phyloP scores from a whole-genome alignment of 2,329 filamentous ascomycete species.

The Acrocalymma vagum region DNA sequence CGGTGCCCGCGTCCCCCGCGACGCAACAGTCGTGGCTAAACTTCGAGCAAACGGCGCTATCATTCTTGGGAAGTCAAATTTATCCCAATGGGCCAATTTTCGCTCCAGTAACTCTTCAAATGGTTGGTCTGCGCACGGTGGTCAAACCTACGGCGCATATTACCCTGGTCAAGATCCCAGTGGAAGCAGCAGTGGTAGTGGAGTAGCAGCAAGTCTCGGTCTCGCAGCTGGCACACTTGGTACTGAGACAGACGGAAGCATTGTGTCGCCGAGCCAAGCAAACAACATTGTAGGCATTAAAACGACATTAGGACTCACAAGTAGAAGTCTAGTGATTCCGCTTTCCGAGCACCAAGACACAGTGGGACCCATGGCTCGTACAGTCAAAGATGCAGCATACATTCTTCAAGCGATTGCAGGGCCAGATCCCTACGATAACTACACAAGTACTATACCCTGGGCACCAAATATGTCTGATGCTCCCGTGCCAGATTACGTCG shows the following conservation, averaged over 20 bases:
- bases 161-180: slow-evolving; percentile 67
- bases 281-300: slow-evolving; percentile 72
- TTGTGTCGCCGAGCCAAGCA: slow-evolving; percentile 62
- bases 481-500: slow-evolving; percentile 66
- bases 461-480: slow-evolving; percentile 44
- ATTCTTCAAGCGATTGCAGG: slow-evolving; percentile 67
- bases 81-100: slow-evolving; percentile 72
- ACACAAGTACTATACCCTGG: slow-evolving; percentile 65
- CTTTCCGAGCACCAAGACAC: slow-evolving; percentile 67
- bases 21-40: slow-evolving; percentile 67
- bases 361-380: slow-evolving; percentile 65
- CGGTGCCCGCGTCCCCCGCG: slow-evolving; percentile 64
- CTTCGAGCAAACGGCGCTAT: slow-evolving; percentile 69
- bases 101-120: slow-evolving; percentile 65
- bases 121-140: slow-evolving; percentile 72
- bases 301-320: slow-evolving; percentile 70
- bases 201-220: slow-evolving; percentile 66
- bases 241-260: slow-evolving; percentile 70
- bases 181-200: slow-evolving; percentile 60
- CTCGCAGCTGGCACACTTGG: slow-evolving; percentile 68
- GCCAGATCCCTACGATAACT: slow-evolving; percentile 62
- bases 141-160: slow-evolving; percentile 70
- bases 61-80: slow-evolving; percentile 71
- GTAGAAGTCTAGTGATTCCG: slow-evolving; percentile 70
- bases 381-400: slow-evolving; percentile 66